A percentile compares a stretch with the other conserved stretches of the same genome.
Conservation (phyloP, 768 basidiomycete species). For the Lactarius trivialis region DNA sequence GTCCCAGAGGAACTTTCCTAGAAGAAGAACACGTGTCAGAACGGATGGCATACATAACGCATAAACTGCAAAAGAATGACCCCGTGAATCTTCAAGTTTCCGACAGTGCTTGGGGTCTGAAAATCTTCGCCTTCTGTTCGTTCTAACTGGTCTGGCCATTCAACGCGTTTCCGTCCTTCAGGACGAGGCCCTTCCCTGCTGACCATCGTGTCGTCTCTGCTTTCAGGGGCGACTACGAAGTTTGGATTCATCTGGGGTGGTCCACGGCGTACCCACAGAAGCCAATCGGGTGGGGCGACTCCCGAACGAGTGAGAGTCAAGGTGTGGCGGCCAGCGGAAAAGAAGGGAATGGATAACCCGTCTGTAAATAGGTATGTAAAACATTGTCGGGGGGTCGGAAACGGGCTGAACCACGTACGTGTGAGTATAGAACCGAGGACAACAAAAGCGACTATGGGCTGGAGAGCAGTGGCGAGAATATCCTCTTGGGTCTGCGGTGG, state of each 20-base stretch:
- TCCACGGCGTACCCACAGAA: slow-evolving; percentile 20
- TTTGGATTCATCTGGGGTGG: background rate
- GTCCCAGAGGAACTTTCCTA: background rate
- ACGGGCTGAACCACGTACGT: slow-evolving; percentile 42
- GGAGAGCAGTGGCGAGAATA: slow-evolving; percentile 60
- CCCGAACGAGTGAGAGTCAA: slow-evolving; percentile 9
- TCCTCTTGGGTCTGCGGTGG: slow-evolving; percentile 69
- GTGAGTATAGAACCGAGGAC: slow-evolving; percentile 82
- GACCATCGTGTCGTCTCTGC: background rate
- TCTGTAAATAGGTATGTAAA: slow-evolving; percentile 25
- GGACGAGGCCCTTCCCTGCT: background rate
- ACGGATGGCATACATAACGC: background rate
- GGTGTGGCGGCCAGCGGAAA: slow-evolving; percentile 31
- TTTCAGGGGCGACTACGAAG: background rate
- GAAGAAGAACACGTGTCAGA: background rate
- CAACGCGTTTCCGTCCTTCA: background rate
- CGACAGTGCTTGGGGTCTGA: background rate
- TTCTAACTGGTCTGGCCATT: background rate
- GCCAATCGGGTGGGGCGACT: slow-evolving; percentile 20
- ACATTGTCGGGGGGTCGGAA: background rate
- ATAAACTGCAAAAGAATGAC: background rate
- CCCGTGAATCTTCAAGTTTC: background rate
- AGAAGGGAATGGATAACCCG: slow-evolving; percentile 48
- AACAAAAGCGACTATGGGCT: slow-evolving; percentile 83
- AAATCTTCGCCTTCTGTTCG: background rate